Evolutionary conservation across 2,329 filamentous ascomycete species (phyloP), one percentile per base, ranked within the genome.

Genomic region (Fusarium goolgardi): DNA sequence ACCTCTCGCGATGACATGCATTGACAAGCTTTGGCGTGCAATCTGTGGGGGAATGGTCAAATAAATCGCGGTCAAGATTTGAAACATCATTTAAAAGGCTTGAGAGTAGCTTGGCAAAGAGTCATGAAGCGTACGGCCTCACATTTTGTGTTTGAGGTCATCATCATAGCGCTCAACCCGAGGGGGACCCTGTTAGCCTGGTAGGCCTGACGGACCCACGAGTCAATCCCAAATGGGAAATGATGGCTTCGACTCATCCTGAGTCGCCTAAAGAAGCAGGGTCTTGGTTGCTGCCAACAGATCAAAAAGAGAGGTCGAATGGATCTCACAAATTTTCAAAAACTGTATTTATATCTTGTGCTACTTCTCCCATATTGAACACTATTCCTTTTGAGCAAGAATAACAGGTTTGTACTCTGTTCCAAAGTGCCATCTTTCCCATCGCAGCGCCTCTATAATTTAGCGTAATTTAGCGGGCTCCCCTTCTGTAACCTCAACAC

Each of bases 241-340:
- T 35, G 35, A 37, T 29, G 27, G 18, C n/a, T 56, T 63, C 49
- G 58, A 63, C 60, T 63, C 60, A 63, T 62, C 11, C 11, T 45
- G 29, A 39, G 25, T 39, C 20, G 25, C 13, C n/a, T 31, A 15
- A 18, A 23, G 4, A 23, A 41, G 15, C 16, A 25, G 15, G 39
- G 0, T 18, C 15, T 29, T 29, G 12, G 8, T 45, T 31, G 4
- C 7, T 31, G n/a, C 12, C 27, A 20, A 45, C n/a, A 31, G 6
- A 20, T 9, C n/a, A 20, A 45, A 31, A 20, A 15, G 6, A 31
- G 6, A 45, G 25, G 18, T 31, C 4, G 18, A 13, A 31, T 45
- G 18, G n/a, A 31, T 45, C 18, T 16, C 9, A 29, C 12, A 15
- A 31, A 9, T 31, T 31, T 29, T 7, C 7, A 45, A 31, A 0